Percentiles rank a stretch among this genome's conserved stretches.
Conservation (phyloP, 192 early-diverging fungal species). For the Backusella sp. region DNA sequence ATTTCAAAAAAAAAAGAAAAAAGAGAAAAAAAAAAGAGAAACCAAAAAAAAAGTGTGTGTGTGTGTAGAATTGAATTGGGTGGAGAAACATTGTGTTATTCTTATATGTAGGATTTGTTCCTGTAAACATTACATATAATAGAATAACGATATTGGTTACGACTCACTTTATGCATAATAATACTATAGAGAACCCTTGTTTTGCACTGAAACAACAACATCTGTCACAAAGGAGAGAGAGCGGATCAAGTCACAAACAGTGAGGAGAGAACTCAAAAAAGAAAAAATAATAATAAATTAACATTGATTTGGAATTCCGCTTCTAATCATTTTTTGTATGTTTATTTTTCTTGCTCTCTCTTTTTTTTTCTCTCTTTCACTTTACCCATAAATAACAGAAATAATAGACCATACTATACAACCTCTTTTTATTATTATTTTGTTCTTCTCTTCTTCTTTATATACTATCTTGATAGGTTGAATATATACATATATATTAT, state of each 20-base stretch:
- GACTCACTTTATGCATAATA: neutral
- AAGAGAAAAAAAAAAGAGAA: neutral
- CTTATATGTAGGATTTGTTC: neutral
- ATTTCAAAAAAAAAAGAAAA: neutral
- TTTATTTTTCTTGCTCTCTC: neutral
- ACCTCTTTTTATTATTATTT: neutral
- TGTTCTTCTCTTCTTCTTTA: neutral
- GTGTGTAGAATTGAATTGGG: neutral
- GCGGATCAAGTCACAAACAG: conserved; percentile 3
- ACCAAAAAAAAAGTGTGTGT: neutral
- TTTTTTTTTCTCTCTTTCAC: neutral
- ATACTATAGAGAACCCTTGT: conserved; percentile 7
- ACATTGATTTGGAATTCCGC: neutral
- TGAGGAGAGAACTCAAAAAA: neutral
- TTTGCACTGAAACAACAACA: conserved; percentile 5
- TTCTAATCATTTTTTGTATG: neutral
- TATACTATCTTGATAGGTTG: neutral
- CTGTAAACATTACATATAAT: neutral
- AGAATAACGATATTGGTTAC: neutral
- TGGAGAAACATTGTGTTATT: neutral
- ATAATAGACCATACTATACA: neutral
- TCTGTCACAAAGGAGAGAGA: conserved; percentile 1
- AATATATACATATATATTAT: neutral
- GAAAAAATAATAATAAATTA: neutral
- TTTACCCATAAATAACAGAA: neutral